Evolutionary conservation across 2,329 filamentous ascomycete species (phyloP), one percentile per base, ranked within the genome.

Genomic region (Aschersonia sp.): DNA sequence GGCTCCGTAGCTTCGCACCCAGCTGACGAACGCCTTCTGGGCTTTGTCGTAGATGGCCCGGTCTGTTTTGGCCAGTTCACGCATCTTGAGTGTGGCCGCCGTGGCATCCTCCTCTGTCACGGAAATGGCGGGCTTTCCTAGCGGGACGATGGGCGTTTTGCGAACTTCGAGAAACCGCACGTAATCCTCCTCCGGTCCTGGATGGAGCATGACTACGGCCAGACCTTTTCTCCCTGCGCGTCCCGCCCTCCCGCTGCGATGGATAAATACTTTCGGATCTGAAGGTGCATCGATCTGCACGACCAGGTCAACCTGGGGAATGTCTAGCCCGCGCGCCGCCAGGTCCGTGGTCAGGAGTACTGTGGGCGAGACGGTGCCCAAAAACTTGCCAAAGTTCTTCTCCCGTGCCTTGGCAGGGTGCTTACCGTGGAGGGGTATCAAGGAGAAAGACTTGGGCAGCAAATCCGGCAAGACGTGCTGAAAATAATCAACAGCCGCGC

Each of bases 401-500:
- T 87, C 79, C 49, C 92, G 83, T 6, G 94, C 87, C 56, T 88
- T 87, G 5, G 88, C 80, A 2, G 86, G 83, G 53, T 95, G 86
- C 63, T 97, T 96, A 37, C 92, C 92, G 58, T 98, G 92, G 0
- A 98, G 71, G 0, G 89, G 84, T 6, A 95, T 75, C 4, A 95
- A 68, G 0, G 76, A 69, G 57, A 87, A 86, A 1, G 74, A 71
- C 7, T 73, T 63, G 1, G 84, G 83, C 0, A 98, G 68, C 5
- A 96, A 67, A 2, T 73, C 65, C 0, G 86, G 85, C 1, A 98
- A 71, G 5, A 94, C 70, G 55, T 87, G 77, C 51, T 89, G 81
- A 61, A 94, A 94, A 66, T 97, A 97, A 63, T 97, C 90, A 51
- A 98, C 92, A 1, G 86, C 85, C 33, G 88, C 89, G 62, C 92